Percentiles rank a stretch among this genome's conserved stretches.
These are phyloP conservation scores for Hyphochytrium catenoides DNA, from an alignment of 352 stramenopile genomes.

Conservation along the genomic window DNA sequence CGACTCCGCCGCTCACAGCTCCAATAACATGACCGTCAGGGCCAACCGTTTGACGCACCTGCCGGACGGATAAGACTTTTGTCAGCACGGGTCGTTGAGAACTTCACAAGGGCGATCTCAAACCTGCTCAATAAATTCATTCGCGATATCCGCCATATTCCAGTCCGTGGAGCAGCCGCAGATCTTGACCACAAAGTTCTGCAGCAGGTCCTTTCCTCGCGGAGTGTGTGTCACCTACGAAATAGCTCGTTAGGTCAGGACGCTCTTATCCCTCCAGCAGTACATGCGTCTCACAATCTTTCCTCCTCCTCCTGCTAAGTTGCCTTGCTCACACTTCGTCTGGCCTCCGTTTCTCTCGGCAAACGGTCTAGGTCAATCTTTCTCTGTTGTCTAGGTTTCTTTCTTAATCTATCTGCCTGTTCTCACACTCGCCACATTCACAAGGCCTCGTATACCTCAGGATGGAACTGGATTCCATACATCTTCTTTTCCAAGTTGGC, in stretches of 20 bases:
- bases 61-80: slow-evolving; percentile 4
- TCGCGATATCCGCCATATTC: slow-evolving; percentile 89
- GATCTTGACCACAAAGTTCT: slow-evolving; percentile 93
- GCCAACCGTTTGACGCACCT: slow-evolving; percentile 70
- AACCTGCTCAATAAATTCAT: slow-evolving; percentile 58
- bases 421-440: too few relatives aligned
- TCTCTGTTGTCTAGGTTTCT: too few relatives aligned
- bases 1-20: slow-evolving; percentile 91
- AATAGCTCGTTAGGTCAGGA: neutral
- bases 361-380: too few relatives aligned
- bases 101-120: neutral
- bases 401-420: too few relatives aligned
- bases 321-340: too few relatives aligned
- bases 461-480: slow-evolving; percentile 95
- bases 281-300: too few relatives aligned
- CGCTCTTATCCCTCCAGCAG: too few relatives aligned
- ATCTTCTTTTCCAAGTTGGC: slow-evolving; percentile 77
- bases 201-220: slow-evolving; percentile 77
- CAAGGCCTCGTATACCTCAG: slow-evolving; percentile 31
- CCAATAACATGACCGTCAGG: slow-evolving; percentile 89
- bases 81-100: neutral
- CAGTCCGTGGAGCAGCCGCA: slow-evolving; percentile 83
- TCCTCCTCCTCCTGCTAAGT: too few relatives aligned
- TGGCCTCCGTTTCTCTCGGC: too few relatives aligned
- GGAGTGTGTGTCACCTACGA: slow-evolving; percentile 85